These are phyloP conservation scores for Avena eriantha DNA, from an alignment of 176 grass and related monocot genomes.

Conservation along the genomic window DNA sequence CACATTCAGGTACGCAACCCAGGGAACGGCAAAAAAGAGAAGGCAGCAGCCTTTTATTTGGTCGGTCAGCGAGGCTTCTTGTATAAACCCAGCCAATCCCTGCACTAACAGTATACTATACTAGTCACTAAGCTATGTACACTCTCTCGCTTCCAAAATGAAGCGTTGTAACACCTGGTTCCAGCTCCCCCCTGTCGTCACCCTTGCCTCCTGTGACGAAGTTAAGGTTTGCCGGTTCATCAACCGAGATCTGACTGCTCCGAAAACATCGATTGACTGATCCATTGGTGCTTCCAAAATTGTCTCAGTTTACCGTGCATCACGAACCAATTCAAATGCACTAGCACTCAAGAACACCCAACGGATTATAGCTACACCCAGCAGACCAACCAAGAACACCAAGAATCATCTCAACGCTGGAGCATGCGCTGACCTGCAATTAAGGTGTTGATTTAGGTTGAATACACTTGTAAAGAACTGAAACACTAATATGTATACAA, in stretches of 20 bases:
- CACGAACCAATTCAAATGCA: constrained; percentile 7
- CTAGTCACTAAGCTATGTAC: constrained; percentile 67
- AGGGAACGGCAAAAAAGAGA: neutral
- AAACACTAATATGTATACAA: constrained; percentile 13
- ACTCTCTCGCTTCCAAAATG: constrained; percentile 44
- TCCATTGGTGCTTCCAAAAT: constrained; percentile 37
- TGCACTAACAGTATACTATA: constrained; percentile 50
- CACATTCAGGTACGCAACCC: constrained; percentile 20
- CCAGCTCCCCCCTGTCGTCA: constrained; percentile 25
- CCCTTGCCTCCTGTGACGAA: constrained; percentile 37
- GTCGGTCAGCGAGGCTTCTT: constrained; percentile 18
- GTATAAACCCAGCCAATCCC: constrained; percentile 46
- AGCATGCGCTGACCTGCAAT: constrained; percentile 68
- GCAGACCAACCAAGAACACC: constrained; percentile 85
- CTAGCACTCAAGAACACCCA: constrained; percentile 66
- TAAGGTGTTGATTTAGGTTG: constrained; percentile 38
- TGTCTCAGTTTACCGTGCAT: constrained; percentile 26
- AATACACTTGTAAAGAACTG: constrained; percentile 29
- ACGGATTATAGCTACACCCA: constrained; percentile 77
- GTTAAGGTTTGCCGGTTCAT: constrained; percentile 12
- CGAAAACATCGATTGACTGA: constrained; percentile 1
- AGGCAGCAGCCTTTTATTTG: constrained; percentile 19
- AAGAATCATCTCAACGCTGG: constrained; percentile 68
- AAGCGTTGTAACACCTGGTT: constrained; percentile 35
- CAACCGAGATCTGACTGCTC: constrained; percentile 28